These are phyloP conservation scores for Scenedesmus sp. DNA, from an alignment of 163 green algal species.

Conservation along the genomic window DNA sequence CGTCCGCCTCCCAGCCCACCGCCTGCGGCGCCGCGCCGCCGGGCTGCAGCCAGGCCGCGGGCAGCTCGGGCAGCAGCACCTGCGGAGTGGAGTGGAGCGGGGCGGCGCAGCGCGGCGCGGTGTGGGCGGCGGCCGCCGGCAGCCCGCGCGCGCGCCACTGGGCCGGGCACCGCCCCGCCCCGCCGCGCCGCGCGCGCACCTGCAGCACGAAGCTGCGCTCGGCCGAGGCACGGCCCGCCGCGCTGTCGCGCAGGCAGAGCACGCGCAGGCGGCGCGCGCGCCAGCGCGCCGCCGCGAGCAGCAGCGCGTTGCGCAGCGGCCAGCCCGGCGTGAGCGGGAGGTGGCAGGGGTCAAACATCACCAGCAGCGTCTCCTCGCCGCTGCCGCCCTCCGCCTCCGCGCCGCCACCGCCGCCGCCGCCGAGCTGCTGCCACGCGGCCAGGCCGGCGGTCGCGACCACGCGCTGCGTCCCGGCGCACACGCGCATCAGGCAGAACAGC, in stretches of 20 bases:
- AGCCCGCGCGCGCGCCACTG: not conserved
- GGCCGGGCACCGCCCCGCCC: no score
- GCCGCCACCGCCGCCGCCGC: not conserved
- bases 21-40: conserved; percentile 39
- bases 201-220: conserved; percentile 19
- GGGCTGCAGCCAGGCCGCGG: conserved; percentile 35
- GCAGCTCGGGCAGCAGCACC: conserved; percentile 48
- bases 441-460: conserved; percentile 9
- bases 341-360: conserved; percentile 69
- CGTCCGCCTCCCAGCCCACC: conserved; percentile 86
- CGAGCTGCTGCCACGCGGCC: not conserved
- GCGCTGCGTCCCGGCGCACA: not conserved
- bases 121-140: conserved; percentile 43
- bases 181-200: conserved; percentile 17
- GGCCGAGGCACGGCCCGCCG: not conserved
- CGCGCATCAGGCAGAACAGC: conserved; percentile 25
- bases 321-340: conserved; percentile 70
- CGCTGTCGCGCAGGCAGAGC: conserved; percentile 38
- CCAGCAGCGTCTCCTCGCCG: conserved; percentile 55
- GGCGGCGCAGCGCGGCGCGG: no score
- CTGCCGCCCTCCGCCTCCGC: not conserved
- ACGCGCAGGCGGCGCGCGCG: conserved; percentile 33
- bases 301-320: conserved; percentile 88
- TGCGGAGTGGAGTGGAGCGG: conserved; percentile 48
- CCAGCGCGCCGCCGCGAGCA: conserved; percentile 75